Percentiles rank a stretch among this genome's conserved stretches.
Conservation (phyloP, 495 filamentous ascomycete genomes). For the Mytilinidion resinicola region DNA sequence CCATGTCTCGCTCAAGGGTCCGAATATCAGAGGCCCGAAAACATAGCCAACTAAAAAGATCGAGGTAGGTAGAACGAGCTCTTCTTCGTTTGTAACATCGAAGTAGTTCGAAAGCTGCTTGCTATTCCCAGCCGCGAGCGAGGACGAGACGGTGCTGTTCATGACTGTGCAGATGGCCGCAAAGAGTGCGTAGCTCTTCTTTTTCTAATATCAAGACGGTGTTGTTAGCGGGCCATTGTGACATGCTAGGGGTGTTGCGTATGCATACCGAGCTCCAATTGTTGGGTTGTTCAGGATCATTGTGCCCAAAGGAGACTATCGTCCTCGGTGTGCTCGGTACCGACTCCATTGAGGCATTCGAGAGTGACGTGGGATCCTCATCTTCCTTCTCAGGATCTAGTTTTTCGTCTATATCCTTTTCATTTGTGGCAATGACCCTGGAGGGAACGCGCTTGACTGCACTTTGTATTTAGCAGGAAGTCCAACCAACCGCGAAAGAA, state of each 20-base stretch:
- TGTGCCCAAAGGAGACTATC: conserved; percentile 24
- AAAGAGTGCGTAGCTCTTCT: conserved; percentile 52
- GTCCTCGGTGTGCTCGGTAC: background rate
- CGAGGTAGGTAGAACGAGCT: conserved; percentile 66
- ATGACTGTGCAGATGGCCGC: conserved; percentile 45
- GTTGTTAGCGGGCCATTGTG: background rate
- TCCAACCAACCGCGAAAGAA: too few relatives aligned
- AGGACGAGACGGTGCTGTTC: conserved; percentile 68
- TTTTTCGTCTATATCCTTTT: conserved; percentile 22
- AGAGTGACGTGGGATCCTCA: conserved; percentile 14
- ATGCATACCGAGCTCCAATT: conserved; percentile 27
- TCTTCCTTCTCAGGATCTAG: conserved; percentile 24
- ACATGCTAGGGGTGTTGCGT: background rate
- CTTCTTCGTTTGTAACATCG: conserved; percentile 48
- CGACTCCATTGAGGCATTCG: background rate
- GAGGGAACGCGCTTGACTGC: background rate
- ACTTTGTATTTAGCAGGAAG: background rate
- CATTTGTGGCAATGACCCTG: conserved; percentile 4
- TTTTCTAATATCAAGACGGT: conserved; percentile 31
- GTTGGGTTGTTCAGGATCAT: conserved; percentile 32
- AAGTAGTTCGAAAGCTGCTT: conserved; percentile 53
- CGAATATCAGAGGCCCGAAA: conserved; percentile 59
- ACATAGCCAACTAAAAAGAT: conserved; percentile 69
- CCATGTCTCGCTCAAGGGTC: conserved; percentile 64
- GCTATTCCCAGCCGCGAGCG: conserved; percentile 59